Evolutionary conservation across 495 filamentous ascomycete species (phyloP).

Genomic region (Glarea lozoyensis): DNA sequence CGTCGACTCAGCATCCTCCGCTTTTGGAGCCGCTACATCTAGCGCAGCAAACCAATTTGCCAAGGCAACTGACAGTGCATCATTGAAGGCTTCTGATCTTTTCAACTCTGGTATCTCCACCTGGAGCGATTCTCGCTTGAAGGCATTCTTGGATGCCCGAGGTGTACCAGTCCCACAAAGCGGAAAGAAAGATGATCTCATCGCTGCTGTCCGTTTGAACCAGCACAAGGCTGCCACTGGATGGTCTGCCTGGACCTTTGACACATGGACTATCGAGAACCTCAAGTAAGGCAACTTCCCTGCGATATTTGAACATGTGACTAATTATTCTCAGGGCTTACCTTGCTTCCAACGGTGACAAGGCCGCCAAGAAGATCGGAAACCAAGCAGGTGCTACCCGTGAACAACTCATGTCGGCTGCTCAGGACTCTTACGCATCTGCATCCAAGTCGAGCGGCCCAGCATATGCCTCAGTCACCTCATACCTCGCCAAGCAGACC

Average conservation of each 20-base stretch:
- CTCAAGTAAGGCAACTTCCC: constrained; percentile 42
- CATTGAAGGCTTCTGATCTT: constrained; percentile 53
- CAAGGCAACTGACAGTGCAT: constrained; percentile 62
- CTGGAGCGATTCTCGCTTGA: constrained; percentile 70
- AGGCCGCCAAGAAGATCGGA: constrained; percentile 58
- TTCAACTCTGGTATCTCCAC: constrained; percentile 54
- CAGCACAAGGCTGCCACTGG: constrained; percentile 63
- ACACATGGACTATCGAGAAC: constrained; percentile 72
- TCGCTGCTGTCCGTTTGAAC: constrained; percentile 63
- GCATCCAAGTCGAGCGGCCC: constrained; percentile 59
- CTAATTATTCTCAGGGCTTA: constrained; percentile 43
- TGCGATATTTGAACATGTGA: neutral
- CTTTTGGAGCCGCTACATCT: neutral
- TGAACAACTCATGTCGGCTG: constrained; percentile 64
- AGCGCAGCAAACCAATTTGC: constrained; percentile 54
- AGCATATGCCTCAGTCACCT: constrained; percentile 66
- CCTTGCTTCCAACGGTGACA: constrained; percentile 45
- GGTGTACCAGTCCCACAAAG: constrained; percentile 66
- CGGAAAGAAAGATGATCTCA: constrained; percentile 69
- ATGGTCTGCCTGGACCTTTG: constrained; percentile 75
- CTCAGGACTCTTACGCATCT: constrained; percentile 58
- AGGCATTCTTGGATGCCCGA: constrained; percentile 64
- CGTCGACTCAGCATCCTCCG: constrained; percentile 16
- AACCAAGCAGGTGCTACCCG: constrained; percentile 57
- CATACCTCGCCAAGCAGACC: constrained; percentile 60